A percentile compares a stretch with the other conserved stretches of the same genome.
Evolutionary conservation across 441 rosid genomes (phyloP).

Genomic region (Corymbia citriodora): DNA sequence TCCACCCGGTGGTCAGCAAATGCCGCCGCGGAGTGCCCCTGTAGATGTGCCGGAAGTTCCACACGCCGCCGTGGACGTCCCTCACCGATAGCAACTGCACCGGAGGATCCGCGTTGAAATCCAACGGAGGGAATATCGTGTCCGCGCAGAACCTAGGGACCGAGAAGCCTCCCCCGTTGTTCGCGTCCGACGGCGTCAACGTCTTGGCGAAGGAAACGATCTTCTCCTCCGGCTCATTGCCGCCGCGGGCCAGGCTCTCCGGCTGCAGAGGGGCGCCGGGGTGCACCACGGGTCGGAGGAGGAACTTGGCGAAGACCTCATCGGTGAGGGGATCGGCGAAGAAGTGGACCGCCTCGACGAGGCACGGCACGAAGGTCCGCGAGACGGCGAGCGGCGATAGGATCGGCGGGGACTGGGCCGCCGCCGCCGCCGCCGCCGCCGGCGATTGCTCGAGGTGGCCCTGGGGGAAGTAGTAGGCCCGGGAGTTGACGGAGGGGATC

Average conservation of each 20-base stretch:
- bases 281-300: slow-evolving; percentile 29
- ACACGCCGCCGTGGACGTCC: slow-evolving; percentile 61
- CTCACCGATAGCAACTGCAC: slow-evolving; percentile 62
- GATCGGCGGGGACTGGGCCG: slow-evolving; percentile 9
- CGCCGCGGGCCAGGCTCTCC: neutral
- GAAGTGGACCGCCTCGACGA: slow-evolving; percentile 43
- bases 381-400: slow-evolving; percentile 13
- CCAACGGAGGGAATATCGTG: slow-evolving; percentile 63
- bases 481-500: slow-evolving; percentile 47
- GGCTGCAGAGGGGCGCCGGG: neutral
- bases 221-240: slow-evolving; percentile 16
- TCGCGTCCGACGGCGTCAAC: slow-evolving; percentile 83
- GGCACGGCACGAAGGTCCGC: slow-evolving; percentile 32
- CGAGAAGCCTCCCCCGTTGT: slow-evolving; percentile 92
- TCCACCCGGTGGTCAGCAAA: slow-evolving; percentile 90
- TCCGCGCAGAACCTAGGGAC: slow-evolving; percentile 90
- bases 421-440: neutral
- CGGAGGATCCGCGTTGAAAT: slow-evolving; percentile 69
- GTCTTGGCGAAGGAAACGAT: slow-evolving; percentile 56
- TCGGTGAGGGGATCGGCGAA: slow-evolving; percentile 77
- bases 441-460: slow-evolving; percentile 70
- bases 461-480: slow-evolving; percentile 85
- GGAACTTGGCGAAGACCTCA: slow-evolving; percentile 55
- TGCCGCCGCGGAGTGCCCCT: slow-evolving; percentile 90
- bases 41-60: slow-evolving; percentile 85